Evolutionary conservation across 2,329 filamentous ascomycete species (phyloP).

Genomic region (Trichophyton verrucosum): DNA sequence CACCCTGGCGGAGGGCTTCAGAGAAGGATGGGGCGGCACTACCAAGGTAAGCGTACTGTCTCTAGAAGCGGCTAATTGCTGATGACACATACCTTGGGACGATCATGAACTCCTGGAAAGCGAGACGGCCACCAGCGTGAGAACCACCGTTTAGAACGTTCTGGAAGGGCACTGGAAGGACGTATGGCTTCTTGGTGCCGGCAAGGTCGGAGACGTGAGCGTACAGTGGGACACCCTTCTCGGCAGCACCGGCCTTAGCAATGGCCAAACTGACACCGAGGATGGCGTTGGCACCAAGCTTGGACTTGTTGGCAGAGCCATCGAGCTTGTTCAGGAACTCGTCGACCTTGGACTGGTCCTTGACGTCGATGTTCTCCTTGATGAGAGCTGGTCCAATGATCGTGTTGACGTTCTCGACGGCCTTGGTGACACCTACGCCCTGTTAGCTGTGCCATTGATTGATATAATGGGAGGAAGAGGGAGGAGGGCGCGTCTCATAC

Average conservation of each 20-base stretch:
- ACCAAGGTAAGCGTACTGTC: slow-evolving; percentile 12
- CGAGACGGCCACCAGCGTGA: slow-evolving; percentile 90
- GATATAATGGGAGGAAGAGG: not conserved
- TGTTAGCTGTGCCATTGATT: not conserved
- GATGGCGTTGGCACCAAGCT: slow-evolving; percentile 79
- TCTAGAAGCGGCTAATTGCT: not conserved
- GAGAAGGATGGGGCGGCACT: slow-evolving; percentile 79
- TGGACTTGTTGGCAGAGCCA: slow-evolving; percentile 74
- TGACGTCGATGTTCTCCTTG: slow-evolving; percentile 69
- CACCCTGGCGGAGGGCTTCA: slow-evolving; percentile 89
- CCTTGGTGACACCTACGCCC: slow-evolving; percentile 53
- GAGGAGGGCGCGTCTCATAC: slow-evolving; percentile 25
- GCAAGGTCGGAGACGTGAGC: slow-evolving; percentile 78
- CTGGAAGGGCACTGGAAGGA: slow-evolving; percentile 84
- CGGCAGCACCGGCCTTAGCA: slow-evolving; percentile 78
- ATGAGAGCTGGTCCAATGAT: slow-evolving; percentile 69
- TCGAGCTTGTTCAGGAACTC: slow-evolving; percentile 77
- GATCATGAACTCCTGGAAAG: slow-evolving; percentile 96
- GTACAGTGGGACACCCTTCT: slow-evolving; percentile 80
- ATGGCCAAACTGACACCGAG: slow-evolving; percentile 73
- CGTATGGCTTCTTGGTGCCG: slow-evolving; percentile 82
- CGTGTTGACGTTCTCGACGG: slow-evolving; percentile 74
- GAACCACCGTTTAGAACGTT: slow-evolving; percentile 90
- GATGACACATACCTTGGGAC: slow-evolving; percentile 54
- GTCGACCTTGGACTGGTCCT: slow-evolving; percentile 75